Percentiles rank a stretch among this genome's conserved stretches.
Conservation (phyloP, 169 alveolate species). For the Plasmodium relictum region DNA sequence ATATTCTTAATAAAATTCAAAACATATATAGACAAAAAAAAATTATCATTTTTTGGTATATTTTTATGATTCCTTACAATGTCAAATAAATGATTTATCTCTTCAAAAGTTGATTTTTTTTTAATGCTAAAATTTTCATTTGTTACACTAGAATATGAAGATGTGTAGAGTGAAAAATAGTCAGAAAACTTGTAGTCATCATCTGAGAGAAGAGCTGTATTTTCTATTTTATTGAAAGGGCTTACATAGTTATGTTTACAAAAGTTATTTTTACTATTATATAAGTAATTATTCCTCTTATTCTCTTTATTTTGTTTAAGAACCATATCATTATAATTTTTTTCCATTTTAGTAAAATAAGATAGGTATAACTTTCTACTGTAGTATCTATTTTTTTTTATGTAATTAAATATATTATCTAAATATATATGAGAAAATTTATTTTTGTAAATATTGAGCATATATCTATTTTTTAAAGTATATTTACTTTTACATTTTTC, state of each 20-base stretch:
- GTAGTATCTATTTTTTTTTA: conserved; percentile 25
- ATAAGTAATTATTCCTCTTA: conserved; percentile 5
- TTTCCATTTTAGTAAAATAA: conserved; percentile 5
- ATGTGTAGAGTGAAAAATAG: conserved; percentile 19
- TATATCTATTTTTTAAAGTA: conserved; percentile 13
- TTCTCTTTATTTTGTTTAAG: background rate
- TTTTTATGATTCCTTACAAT: conserved; percentile 39
- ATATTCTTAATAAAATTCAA: conserved; percentile 53
- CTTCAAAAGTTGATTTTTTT: conserved; percentile 48
- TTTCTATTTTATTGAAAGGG: conserved; percentile 12
- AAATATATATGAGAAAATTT: conserved; percentile 20
- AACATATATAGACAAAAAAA: conserved; percentile 32
- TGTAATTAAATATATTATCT: conserved; percentile 36
- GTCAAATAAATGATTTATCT: conserved; percentile 34
- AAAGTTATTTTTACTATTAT: conserved; percentile 16
- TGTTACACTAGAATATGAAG: conserved; percentile 1
- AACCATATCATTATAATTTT: background rate
- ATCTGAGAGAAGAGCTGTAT: conserved; percentile 22
- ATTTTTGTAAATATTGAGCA: conserved; percentile 3
- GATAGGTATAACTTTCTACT: conserved; percentile 22
- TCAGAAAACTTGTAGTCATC: conserved; percentile 4
- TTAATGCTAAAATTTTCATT: conserved; percentile 7
- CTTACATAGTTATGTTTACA: conserved; percentile 22
- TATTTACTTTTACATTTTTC: conserved; percentile 13
- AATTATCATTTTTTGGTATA: conserved; percentile 28